These are phyloP conservation scores for Alternaria postmessia DNA, from an alignment of 2,329 filamentous ascomycete genomes.

Conservation along the genomic window DNA sequence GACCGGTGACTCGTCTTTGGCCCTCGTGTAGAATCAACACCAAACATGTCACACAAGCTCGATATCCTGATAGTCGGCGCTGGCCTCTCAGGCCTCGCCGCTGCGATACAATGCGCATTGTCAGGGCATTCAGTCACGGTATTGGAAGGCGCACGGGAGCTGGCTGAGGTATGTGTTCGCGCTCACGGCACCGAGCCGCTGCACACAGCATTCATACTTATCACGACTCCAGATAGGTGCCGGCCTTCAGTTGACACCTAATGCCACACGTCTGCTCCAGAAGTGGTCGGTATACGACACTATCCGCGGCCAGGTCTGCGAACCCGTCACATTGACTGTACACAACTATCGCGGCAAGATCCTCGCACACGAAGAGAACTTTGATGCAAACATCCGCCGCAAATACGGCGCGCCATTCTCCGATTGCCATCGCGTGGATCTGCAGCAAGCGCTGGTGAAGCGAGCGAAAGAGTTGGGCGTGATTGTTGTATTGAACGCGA, in stretches of 20 bases:
- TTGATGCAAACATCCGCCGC: slow-evolving; percentile 60
- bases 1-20: background rate
- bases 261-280: slow-evolving; percentile 59
- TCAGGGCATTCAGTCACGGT: slow-evolving; percentile 53
- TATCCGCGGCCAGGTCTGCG: slow-evolving; percentile 49
- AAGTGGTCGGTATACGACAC: slow-evolving; percentile 59
- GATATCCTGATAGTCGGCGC: slow-evolving; percentile 48
- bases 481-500: slow-evolving; percentile 58
- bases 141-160: slow-evolving; percentile 52
- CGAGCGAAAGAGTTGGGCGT: slow-evolving; percentile 64
- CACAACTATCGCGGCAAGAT: slow-evolving; percentile 61
- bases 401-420: slow-evolving; percentile 67
- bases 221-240: slow-evolving; percentile 41
- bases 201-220: background rate
- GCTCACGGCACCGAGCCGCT: background rate
- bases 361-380: slow-evolving; percentile 61
- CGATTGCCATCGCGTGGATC: slow-evolving; percentile 69
- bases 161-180: slow-evolving; percentile 51
- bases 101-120: slow-evolving; percentile 54
- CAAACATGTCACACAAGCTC: slow-evolving; percentile 15
- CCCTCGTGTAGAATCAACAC: background rate
- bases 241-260: slow-evolving; percentile 49
- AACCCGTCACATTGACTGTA: slow-evolving; percentile 61
- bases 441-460: slow-evolving; percentile 63
- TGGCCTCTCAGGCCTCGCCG: slow-evolving; percentile 55